Percentiles rank a stretch among this genome's conserved stretches.
These are phyloP conservation scores for Colletotrichum sp. DNA, from an alignment of 2,329 filamentous ascomycete species.

Conservation along the genomic window DNA sequence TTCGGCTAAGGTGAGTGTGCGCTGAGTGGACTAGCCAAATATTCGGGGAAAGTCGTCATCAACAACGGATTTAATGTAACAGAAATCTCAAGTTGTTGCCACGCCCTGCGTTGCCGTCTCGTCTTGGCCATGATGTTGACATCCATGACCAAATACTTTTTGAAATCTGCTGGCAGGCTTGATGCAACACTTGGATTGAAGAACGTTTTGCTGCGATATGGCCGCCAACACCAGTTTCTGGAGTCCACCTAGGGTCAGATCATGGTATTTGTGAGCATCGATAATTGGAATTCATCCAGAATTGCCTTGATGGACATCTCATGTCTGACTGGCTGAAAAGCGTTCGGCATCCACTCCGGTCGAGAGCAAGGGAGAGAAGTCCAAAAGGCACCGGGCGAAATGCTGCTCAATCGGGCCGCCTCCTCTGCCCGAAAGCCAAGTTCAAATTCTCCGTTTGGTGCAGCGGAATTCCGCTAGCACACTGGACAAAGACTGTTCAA, in stretches of 20 bases:
- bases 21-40: background rate
- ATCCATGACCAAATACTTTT: background rate
- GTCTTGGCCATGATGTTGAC: background rate
- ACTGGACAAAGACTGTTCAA: background rate
- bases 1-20: background rate
- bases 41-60: background rate
- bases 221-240: background rate
- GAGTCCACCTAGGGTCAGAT: background rate
- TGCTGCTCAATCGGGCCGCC: background rate
- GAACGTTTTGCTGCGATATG: background rate
- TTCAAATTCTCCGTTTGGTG: background rate
- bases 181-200: background rate
- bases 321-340: background rate
- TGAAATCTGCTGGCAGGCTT: rapidly evolving
- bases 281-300: background rate
- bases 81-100: background rate
- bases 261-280: background rate
- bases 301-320: background rate
- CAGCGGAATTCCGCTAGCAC: background rate
- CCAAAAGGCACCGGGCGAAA: background rate
- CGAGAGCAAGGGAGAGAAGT: background rate
- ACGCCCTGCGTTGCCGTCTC: background rate
- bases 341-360: background rate
- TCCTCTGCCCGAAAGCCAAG: background rate
- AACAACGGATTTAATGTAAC: background rate